These are phyloP conservation scores for Ophiostoma tasmaniense DNA, from an alignment of 2,329 filamentous ascomycete species.

Conservation along the genomic window DNA sequence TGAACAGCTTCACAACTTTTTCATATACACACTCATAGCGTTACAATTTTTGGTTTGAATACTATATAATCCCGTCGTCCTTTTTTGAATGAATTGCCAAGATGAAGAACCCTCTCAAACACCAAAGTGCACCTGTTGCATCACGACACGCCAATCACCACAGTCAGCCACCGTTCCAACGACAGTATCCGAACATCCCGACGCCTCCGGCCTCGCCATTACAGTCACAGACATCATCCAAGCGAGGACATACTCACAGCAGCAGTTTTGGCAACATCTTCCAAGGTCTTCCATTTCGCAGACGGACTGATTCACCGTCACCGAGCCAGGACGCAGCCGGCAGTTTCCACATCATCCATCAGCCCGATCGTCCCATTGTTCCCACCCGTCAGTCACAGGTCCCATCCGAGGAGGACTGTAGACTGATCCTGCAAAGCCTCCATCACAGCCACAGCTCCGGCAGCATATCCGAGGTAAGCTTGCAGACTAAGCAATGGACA, in stretches of 20 bases:
- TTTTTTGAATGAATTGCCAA: not conserved
- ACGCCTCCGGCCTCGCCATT: not conserved
- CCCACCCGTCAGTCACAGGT: conserved; percentile 20
- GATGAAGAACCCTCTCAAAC: conserved; percentile 18
- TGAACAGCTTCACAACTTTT: not conserved
- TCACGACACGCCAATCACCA: not conserved
- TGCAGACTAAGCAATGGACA: not conserved
- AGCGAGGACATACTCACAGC: not conserved
- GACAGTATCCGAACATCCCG: not conserved
- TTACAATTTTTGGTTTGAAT: not conserved
- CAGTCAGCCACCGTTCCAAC: not conserved
- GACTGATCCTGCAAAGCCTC: conserved; percentile 12
- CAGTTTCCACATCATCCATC: conserved; percentile 18
- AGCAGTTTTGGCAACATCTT: conserved; percentile 10
- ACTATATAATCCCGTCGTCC: not conserved
- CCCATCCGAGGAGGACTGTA: conserved; percentile 26
- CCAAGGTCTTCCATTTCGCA: conserved; percentile 2
- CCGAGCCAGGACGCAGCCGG: not conserved
- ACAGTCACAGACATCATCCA: not conserved
- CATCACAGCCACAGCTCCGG: not conserved
- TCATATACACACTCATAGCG: not conserved
- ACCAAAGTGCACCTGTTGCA: conserved; percentile 12
- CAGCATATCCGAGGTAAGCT: not conserved
- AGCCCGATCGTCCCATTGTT: conserved; percentile 24
- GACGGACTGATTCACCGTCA: not conserved